A percentile compares a stretch with the other conserved stretches of the same genome.
phyloP scores from a whole-genome alignment of 176 grass and related monocot species.

The Eremochloa ophiuroides region DNA sequence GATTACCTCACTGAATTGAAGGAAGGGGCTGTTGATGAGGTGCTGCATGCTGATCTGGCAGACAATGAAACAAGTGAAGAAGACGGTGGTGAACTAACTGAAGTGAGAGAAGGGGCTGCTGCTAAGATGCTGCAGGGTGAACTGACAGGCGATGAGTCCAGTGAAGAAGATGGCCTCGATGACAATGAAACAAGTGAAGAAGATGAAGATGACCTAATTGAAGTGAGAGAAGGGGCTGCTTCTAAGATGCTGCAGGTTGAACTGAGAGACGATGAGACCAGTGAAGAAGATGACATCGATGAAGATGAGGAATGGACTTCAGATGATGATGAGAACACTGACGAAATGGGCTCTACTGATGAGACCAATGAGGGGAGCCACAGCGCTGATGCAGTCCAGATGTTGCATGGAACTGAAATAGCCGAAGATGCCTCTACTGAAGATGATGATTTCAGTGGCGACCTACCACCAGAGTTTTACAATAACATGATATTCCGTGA shows the following conservation, averaged over 20 bases:
- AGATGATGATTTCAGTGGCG: constrained; percentile 44
- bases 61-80: constrained; percentile 18
- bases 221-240: not conserved
- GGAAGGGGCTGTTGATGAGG: not conserved
- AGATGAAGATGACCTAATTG: not conserved
- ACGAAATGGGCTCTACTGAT: not conserved
- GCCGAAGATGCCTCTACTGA: not conserved
- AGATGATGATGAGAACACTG: not conserved
- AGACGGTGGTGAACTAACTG: not conserved
- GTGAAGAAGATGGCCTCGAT: not conserved
- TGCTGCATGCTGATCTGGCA: not conserved
- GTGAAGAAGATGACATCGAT: not conserved
- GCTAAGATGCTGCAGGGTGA: not conserved
- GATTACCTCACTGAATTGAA: not conserved
- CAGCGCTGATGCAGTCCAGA: not conserved
- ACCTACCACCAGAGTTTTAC: constrained; percentile 34
- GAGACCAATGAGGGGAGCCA: not conserved
- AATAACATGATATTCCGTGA: not conserved
- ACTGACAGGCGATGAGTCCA: not conserved
- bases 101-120: not conserved
- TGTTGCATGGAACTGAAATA: not conserved
- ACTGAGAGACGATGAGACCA: not conserved
- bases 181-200: constrained; percentile 16
- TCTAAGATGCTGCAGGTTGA: not conserved
- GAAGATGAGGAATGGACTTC: not conserved